Conservation (phyloP, 192 early-diverging fungal genomes). For the Thamnidium elegans region DNA sequence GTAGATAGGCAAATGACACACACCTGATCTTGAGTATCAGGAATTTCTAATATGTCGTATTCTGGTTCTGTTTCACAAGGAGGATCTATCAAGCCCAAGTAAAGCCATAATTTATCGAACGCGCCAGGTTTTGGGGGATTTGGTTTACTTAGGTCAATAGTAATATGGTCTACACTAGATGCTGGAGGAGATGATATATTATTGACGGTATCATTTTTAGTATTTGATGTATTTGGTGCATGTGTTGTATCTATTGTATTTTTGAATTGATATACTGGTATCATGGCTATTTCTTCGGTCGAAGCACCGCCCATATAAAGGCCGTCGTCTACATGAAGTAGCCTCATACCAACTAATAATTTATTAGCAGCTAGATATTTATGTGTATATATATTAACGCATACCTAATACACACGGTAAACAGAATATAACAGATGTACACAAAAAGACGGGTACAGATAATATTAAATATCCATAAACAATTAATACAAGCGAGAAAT, state of each 20-base stretch:
- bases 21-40: constrained; percentile 34
- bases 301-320: constrained; percentile 62
- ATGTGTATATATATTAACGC: not conserved
- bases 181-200: not conserved
- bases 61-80: not conserved
- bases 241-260: constrained; percentile 3
- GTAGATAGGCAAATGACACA: constrained; percentile 78
- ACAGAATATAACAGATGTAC: constrained; percentile 63
- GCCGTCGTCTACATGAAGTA: constrained; percentile 52
- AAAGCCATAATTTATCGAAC: constrained; percentile 18
- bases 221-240: not conserved
- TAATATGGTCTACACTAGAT: too few relatives aligned
- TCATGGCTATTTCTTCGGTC: constrained; percentile 61
- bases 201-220: not conserved
- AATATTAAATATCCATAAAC: constrained; percentile 69
- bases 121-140: not conserved
- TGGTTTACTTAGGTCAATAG: not conserved
- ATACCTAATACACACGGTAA: constrained; percentile 56
- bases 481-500: constrained; percentile 60
- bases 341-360: constrained; percentile 49
- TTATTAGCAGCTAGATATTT: not conserved
- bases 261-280: constrained; percentile 65
- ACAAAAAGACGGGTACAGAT: constrained; percentile 56
- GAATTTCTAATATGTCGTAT: constrained; percentile 26
- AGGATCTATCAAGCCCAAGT: constrained; percentile 11